These are phyloP conservation scores for Boechera divaricarpa DNA, from an alignment of 345 rosid species.

Conservation along the genomic window DNA sequence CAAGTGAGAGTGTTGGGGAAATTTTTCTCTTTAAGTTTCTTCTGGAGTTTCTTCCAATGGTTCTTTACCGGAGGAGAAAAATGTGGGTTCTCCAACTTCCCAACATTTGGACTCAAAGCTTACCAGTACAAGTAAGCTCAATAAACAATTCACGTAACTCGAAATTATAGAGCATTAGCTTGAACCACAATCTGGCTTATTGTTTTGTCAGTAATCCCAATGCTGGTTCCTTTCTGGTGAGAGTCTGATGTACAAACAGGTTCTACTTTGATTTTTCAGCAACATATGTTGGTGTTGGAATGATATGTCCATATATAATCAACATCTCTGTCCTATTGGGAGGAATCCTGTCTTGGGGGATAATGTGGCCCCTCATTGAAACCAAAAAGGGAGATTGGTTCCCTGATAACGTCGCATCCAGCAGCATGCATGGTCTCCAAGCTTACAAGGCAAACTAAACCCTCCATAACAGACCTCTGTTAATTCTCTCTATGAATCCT, in stretches of 20 bases:
- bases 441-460: constrained; percentile 64
- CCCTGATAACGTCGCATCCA: constrained; percentile 43
- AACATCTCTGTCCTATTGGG: constrained; percentile 73
- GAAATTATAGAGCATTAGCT: constrained; percentile 16
- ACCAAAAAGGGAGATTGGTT: constrained; percentile 67
- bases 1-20: constrained; percentile 73
- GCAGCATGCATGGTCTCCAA: constrained; percentile 67
- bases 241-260: constrained; percentile 53
- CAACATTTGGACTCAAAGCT: constrained; percentile 82
- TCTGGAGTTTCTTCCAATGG: constrained; percentile 95
- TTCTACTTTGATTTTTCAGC: constrained; percentile 89
- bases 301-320: constrained; percentile 82
- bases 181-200: constrained; percentile 24
- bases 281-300: constrained; percentile 87
- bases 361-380: constrained; percentile 88
- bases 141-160: constrained; percentile 1
- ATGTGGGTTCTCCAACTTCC: constrained; percentile 75
- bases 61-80: constrained; percentile 66
- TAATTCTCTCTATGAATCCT: constrained; percentile 16
- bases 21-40: constrained; percentile 78
- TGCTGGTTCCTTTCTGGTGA: constrained; percentile 40
- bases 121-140: constrained; percentile 56
- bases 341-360: constrained; percentile 80
- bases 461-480: constrained; percentile 17
- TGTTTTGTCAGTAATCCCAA: constrained; percentile 21